Evolutionary conservation across 2,329 filamentous ascomycete genomes (phyloP).

Genomic region (Coniochaeta pulveracea): DNA sequence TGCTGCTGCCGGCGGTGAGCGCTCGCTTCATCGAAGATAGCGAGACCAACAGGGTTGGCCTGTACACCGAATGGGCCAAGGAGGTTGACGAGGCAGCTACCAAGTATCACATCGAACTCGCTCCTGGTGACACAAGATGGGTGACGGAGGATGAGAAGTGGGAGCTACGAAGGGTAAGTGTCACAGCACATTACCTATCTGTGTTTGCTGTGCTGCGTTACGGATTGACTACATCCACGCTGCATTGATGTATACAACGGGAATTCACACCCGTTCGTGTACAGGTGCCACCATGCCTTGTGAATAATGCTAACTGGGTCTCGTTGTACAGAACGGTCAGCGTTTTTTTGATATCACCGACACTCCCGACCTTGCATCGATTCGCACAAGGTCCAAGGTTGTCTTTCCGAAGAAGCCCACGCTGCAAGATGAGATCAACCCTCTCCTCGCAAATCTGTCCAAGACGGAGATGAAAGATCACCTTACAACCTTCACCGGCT

Average conservation of each 20-base stretch:
- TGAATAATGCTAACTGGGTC: slow-evolving; percentile 5
- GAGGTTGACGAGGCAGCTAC: slow-evolving; percentile 24
- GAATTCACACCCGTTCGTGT: no score
- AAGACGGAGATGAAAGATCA: slow-evolving; percentile 69
- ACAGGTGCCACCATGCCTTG: no score
- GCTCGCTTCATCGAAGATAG: slow-evolving; percentile 44
- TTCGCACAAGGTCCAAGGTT: slow-evolving; percentile 35
- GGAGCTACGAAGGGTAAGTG: slow-evolving; percentile 67
- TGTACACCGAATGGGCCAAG: slow-evolving; percentile 28
- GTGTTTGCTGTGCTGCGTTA: slow-evolving; percentile 7
- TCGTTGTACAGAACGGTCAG: slow-evolving; percentile 55
- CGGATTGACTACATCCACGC: no score
- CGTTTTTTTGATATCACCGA: slow-evolving; percentile 95
- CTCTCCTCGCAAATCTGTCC: slow-evolving; percentile 56
- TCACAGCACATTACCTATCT: neutral
- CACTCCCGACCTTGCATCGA: slow-evolving; percentile 49
- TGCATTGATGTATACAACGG: no score
- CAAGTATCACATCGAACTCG: slow-evolving; percentile 69
- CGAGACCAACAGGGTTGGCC: slow-evolving; percentile 38
- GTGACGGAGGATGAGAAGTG: slow-evolving; percentile 94
- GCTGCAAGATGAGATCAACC: slow-evolving; percentile 53
- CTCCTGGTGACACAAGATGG: slow-evolving; percentile 74
- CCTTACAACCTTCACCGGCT: slow-evolving; percentile 66
- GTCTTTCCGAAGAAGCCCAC: slow-evolving; percentile 22
- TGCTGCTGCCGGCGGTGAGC: slow-evolving; percentile 41